Percentiles rank a stretch among this genome's conserved stretches.
phyloP scores from a whole-genome alignment of 169 alveolate genomes.

The Eimeria falciformis region DNA sequence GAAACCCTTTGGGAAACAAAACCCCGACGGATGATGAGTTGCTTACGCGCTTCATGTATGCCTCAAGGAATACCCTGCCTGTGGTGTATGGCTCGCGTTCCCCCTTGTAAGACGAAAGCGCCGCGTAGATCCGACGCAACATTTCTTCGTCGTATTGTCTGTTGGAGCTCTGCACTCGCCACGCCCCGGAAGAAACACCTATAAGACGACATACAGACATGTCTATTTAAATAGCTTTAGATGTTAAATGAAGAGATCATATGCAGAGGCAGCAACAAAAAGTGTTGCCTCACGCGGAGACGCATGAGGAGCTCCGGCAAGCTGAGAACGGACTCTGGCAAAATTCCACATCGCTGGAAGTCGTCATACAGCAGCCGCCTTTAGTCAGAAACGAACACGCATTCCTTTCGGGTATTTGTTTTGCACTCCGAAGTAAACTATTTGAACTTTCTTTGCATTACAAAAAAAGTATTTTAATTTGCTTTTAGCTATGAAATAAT shows the following conservation, averaged over 20 bases:
- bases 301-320: slow-evolving; percentile 64
- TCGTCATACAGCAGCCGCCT: slow-evolving; percentile 71
- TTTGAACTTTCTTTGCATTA: not conserved
- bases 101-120: slow-evolving; percentile 67
- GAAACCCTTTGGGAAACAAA: not conserved
- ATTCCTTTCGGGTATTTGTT: too few relatives aligned
- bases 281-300: slow-evolving; percentile 9
- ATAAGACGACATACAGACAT: not conserved
- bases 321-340: slow-evolving; percentile 64
- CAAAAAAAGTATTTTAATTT: not conserved
- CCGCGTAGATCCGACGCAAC: slow-evolving; percentile 70
- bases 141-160: slow-evolving; percentile 73
- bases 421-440: too few relatives aligned
- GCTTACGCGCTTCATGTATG: slow-evolving; percentile 76
- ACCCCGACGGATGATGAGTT: too few relatives aligned
- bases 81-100: slow-evolving; percentile 35
- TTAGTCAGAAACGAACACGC: not conserved
- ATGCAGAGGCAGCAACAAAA: not conserved
- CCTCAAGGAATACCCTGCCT: slow-evolving; percentile 66
- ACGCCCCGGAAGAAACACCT: not conserved
- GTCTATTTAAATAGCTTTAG: not conserved
- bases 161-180: slow-evolving; percentile 39
- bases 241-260: not conserved
- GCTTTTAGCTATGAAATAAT: too few relatives aligned
- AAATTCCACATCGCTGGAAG: slow-evolving; percentile 63